These are phyloP conservation scores for Pseudoscleropodium purum DNA, from an alignment of 225 moss, liverwort and hornwort genomes.

Conservation along the genomic window DNA sequence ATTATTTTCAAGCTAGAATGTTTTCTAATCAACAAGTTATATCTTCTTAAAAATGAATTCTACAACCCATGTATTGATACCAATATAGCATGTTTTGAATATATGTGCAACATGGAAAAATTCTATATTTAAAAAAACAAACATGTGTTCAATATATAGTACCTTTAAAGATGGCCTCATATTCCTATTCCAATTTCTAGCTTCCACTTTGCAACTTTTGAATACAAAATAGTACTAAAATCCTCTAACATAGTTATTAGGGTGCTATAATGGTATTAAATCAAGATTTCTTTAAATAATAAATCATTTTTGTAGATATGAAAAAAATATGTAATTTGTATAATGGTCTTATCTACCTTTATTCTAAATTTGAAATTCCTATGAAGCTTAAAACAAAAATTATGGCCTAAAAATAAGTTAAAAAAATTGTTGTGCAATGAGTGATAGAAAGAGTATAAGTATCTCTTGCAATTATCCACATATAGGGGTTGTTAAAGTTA, in stretches of 20 bases:
- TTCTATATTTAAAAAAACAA: no score
- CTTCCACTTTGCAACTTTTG: background rate
- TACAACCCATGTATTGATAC: background rate
- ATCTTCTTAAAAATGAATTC: background rate
- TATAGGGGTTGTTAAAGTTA: background rate
- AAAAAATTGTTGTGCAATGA: background rate
- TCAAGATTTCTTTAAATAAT: rapidly evolving
- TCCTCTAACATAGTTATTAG: background rate
- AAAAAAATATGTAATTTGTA: background rate
- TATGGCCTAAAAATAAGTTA: background rate
- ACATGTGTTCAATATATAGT: background rate
- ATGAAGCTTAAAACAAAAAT: background rate
- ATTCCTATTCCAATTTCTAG: background rate
- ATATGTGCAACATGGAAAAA: background rate
- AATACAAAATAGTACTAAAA: background rate
- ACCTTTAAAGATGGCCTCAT: rapidly evolving
- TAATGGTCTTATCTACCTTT: background rate
- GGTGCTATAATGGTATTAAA: background rate
- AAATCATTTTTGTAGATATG: background rate
- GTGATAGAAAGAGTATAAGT: no score
- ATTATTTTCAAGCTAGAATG: background rate
- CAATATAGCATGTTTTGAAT: rapidly evolving
- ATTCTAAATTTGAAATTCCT: background rate
- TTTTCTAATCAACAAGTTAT: background rate
- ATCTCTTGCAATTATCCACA: background rate